A percentile compares a stretch with the other conserved stretches of the same genome.
These are phyloP conservation scores for Penicillium antarcticum DNA, from an alignment of 495 filamentous ascomycete genomes.

Conservation along the genomic window DNA sequence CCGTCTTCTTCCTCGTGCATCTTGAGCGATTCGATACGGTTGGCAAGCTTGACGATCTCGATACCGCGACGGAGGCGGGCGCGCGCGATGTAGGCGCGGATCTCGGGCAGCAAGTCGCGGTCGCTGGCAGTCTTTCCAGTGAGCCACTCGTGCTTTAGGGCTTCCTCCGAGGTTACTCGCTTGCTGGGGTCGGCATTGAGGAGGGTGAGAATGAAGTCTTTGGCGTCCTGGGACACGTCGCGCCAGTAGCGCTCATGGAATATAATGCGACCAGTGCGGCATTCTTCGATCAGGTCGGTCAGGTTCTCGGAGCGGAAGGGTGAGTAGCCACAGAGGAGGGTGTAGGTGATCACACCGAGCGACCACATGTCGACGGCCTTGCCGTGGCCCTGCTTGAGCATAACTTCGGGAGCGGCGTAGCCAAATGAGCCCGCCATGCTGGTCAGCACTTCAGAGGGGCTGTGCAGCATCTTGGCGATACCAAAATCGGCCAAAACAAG, in stretches of 20 bases:
- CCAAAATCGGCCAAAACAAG: conserved; percentile 97
- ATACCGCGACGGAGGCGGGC: conserved; percentile 90
- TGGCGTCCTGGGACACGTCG: conserved; percentile 93
- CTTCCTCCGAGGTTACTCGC: conserved; percentile 76
- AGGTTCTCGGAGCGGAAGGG: conserved; percentile 95
- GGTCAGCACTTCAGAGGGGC: conserved; percentile 82
- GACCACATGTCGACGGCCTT: conserved; percentile 99
- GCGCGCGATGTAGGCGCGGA: conserved; percentile 89
- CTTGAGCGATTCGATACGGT: conserved; percentile 95
- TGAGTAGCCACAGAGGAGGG: conserved; percentile 97
- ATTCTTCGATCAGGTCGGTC: conserved; percentile 93
- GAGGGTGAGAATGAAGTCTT: conserved; percentile 84
- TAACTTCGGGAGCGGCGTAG: conserved; percentile 96
- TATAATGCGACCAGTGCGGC: conserved; percentile 79
- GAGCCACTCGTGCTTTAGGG: conserved; percentile 84
- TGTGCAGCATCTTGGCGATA: conserved; percentile 97
- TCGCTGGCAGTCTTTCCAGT: conserved; percentile 86
- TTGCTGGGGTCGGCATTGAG: conserved; percentile 76
- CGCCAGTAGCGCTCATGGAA: conserved; percentile 99
- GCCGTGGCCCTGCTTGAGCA: conserved; percentile 95
- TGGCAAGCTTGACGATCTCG: conserved; percentile 93
- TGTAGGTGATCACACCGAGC: conserved; percentile 97
- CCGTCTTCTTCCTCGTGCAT: conserved; percentile 91
- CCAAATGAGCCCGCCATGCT: conserved; percentile 99
- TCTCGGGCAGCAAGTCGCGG: conserved; percentile 95